A percentile compares a stretch with the other conserved stretches of the same genome.
Evolutionary conservation across 2,329 filamentous ascomycete species (phyloP).

Genomic region (Knoxdaviesia capensis): DNA sequence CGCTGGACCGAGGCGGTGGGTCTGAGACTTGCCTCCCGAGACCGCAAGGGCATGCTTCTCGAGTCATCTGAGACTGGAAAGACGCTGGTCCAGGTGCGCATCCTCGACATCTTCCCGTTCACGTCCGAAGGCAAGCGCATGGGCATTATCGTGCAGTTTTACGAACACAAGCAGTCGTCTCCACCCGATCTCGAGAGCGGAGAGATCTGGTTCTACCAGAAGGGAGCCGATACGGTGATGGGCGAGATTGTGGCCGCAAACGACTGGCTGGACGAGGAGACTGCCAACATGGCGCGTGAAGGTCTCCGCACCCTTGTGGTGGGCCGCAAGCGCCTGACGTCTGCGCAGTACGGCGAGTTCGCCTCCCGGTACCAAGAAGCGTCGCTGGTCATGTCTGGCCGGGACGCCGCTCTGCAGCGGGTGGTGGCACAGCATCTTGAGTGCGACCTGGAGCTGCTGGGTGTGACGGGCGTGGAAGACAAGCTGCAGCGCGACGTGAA

Average conservation of each 20-base stretch:
- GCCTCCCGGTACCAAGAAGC: slow-evolving; percentile 55
- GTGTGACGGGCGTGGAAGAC: slow-evolving; percentile 96
- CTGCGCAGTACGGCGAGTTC: slow-evolving; percentile 66
- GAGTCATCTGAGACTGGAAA: slow-evolving; percentile 57
- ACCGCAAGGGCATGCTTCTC: slow-evolving; percentile 69
- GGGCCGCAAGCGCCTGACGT: slow-evolving; percentile 70
- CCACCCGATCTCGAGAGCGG: slow-evolving; percentile 30
- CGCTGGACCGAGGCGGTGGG: slow-evolving; percentile 89
- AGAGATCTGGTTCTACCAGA: slow-evolving; percentile 97
- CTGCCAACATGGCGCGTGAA: slow-evolving; percentile 97
- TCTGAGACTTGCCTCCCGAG: slow-evolving; percentile 62
- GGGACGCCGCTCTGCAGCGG: slow-evolving; percentile 63
- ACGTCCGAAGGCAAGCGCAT: slow-evolving; percentile 96
- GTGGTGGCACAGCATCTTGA: slow-evolving; percentile 71
- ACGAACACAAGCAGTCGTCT: slow-evolving; percentile 32
- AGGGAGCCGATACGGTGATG: slow-evolving; percentile 97
- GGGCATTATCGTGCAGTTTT: slow-evolving; percentile 88
- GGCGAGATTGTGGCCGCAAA: slow-evolving; percentile 84
- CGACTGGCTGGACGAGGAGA: slow-evolving; percentile 97
- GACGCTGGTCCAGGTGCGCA: slow-evolving; percentile 63
- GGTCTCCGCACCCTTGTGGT: slow-evolving; percentile 86
- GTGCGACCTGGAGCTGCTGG: slow-evolving; percentile 72
- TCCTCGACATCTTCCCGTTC: slow-evolving; percentile 91
- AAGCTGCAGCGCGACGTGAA: slow-evolving; percentile 93
- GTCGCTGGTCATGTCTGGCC: slow-evolving; percentile 56